Evolutionary conservation across 2,329 filamentous ascomycete genomes (phyloP).

Genomic region (Fusarium sacchari): DNA sequence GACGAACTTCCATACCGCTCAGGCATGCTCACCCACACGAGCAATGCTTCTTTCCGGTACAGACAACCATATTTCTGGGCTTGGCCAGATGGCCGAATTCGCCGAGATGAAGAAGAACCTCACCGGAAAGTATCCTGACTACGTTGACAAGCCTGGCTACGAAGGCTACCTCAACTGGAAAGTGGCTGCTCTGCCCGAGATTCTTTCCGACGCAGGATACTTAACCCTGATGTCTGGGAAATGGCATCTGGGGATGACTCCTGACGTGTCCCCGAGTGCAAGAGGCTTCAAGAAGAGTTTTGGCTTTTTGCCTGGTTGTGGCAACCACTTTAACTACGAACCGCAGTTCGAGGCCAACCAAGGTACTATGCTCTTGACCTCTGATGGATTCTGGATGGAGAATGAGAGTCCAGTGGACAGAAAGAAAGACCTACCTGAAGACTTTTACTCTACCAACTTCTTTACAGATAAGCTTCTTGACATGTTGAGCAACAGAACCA

Average conservation of each 20-base stretch:
- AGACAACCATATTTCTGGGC: conserved; percentile 63
- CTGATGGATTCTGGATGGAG: conserved; percentile 52
- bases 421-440: conserved; percentile 54
- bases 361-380: conserved; percentile 55
- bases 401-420: conserved; percentile 52
- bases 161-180: conserved; percentile 48
- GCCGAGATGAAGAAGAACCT: conserved; percentile 7
- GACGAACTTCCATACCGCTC: conserved; percentile 68
- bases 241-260: conserved; percentile 52
- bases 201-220: conserved; percentile 46
- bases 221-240: conserved; percentile 47
- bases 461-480: conserved; percentile 62
- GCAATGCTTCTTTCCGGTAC: conserved; percentile 70
- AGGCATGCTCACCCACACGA: conserved; percentile 66
- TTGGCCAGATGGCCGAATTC: conserved; percentile 63
- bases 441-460: conserved; percentile 63
- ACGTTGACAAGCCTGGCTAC: conserved; percentile 39
- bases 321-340: conserved; percentile 66
- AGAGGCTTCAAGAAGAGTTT: conserved; percentile 55
- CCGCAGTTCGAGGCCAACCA: conserved; percentile 53
- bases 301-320: conserved; percentile 53
- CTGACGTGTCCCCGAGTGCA: conserved; percentile 36
- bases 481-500: conserved; percentile 55
- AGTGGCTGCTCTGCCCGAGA: conserved; percentile 44
- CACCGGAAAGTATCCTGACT: conserved; percentile 1